Evolutionary conservation across 2,329 filamentous ascomycete genomes (phyloP), one percentile per base, ranked within the genome.

Genomic region (Fusarium kyushuense): DNA sequence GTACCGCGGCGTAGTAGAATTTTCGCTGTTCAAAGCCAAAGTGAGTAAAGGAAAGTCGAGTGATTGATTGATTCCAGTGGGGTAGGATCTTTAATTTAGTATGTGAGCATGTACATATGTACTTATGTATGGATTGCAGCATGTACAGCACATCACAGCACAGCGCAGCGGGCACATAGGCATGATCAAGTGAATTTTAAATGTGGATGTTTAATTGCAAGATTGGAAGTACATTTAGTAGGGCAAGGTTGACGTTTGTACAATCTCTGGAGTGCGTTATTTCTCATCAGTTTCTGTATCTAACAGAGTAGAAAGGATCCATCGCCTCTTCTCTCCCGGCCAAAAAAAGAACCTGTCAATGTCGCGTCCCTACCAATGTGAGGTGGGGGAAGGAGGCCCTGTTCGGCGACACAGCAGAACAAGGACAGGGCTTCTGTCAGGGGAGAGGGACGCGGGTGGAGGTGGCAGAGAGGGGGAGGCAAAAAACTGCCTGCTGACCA

Each of bases 401-500:
- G 52, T 59, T 58, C 66, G 63, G 67, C 54, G 54, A 63, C 66
- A 58, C 69, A 73, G 67, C 67, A 66, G 55, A 65, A 68, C 71
- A 73, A 65, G 71, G 71, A 70, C 71, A 62, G 59, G 71, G 64
- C 59, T 46, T 55, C 65, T 70, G 61, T 69, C 70, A 72, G 71
- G 71, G 70, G 69, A 51, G 59, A 72, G 59, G 65, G 65, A 70
- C 71, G 64, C 70, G 65, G 63, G 67, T 70, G 65, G 70, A 71
- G 58, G 65, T 72, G 69, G 58, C 58, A 69, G 65, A 72, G 70
- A 72, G 71, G 71, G 70, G 71, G 71, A 69, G 71, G 71, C 71
- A 69, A 73, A 73, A 69, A 55, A 63, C 59, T 67, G 66, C 71
- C 71, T 74, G 72, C 64, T 74, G 72, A 74, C 72, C 71, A 68